Percentiles rank a stretch among this genome's conserved stretches.
Conservation (phyloP, 371 early-diverging fungal genomes). For the Rhizopus arrhizus region DNA sequence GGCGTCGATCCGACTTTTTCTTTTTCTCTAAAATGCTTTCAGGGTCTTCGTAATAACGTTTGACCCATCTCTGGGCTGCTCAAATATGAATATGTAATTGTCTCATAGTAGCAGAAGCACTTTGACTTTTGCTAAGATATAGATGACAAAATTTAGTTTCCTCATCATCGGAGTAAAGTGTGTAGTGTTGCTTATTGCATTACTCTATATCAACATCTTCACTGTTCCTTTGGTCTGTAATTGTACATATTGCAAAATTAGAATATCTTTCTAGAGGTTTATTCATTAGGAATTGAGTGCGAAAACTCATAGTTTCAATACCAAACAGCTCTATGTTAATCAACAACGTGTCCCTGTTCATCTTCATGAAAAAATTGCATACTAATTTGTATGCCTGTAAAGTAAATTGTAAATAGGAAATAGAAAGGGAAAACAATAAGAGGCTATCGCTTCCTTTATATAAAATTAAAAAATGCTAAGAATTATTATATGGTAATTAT, state of each 20-base stretch:
- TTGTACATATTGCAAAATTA: conserved; percentile 7
- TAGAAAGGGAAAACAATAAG: background rate
- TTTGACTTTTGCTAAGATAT: conserved; percentile 18
- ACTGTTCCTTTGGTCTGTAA: conserved; percentile 4
- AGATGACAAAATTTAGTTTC: conserved; percentile 26
- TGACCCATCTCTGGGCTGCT: conserved; percentile 20
- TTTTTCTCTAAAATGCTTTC: conserved; percentile 23
- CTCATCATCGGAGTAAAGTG: conserved; percentile 24
- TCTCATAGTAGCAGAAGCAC: conserved; percentile 19
- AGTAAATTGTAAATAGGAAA: background rate
- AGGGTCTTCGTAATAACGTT: conserved; percentile 21
- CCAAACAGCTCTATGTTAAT: background rate
- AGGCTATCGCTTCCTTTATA: background rate
- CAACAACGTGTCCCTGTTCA: conserved; percentile 24
- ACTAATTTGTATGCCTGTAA: conserved; percentile 14
- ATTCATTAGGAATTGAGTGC: conserved; percentile 15
- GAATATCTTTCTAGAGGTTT: conserved; percentile 12
- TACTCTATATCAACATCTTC: conserved; percentile 15
- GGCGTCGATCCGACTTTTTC: conserved; percentile 8
- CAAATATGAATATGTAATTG: conserved; percentile 24
- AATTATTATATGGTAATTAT: background rate
- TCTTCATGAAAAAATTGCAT: conserved; percentile 19
- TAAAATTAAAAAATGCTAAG: background rate
- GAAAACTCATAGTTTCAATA: conserved; percentile 18
- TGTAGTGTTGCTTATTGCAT: conserved; percentile 23